phyloP scores from a whole-genome alignment of 192 early-diverging fungal species.

The Coemansia sp. region DNA sequence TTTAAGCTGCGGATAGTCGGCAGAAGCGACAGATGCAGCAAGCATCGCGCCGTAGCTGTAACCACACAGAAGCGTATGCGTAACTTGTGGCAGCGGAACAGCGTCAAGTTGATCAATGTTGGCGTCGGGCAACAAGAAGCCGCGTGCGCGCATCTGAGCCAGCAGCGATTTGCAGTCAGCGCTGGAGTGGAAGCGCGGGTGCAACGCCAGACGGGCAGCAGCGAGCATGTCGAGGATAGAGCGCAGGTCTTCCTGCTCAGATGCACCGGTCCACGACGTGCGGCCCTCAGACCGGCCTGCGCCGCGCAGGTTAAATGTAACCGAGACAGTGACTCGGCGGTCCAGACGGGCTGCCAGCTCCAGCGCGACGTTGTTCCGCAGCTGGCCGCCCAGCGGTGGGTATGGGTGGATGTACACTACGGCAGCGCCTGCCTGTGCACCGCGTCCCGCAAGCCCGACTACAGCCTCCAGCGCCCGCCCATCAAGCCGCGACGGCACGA shows the following conservation, averaged over 20 bases:
- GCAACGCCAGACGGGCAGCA: slow-evolving; percentile 25
- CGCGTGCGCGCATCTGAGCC: slow-evolving; percentile 42
- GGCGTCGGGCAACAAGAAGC: slow-evolving; percentile 15
- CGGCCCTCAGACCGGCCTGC: slow-evolving; percentile 50
- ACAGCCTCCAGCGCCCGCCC: slow-evolving; percentile 45
- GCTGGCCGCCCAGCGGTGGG: slow-evolving; percentile 48
- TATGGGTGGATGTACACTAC: slow-evolving; percentile 47
- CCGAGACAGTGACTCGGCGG: slow-evolving; percentile 22
- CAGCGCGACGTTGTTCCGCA: slow-evolving; percentile 46
- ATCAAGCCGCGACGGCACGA: slow-evolving; percentile 49
- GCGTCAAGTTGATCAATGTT: slow-evolving; percentile 13
- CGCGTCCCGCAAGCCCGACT: slow-evolving; percentile 12
- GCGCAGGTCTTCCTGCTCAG: slow-evolving; percentile 51
- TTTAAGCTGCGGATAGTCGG: slow-evolving; percentile 34
- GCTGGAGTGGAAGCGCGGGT: slow-evolving; percentile 25
- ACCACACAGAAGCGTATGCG: slow-evolving; percentile 37
- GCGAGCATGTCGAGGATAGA: slow-evolving; percentile 37
- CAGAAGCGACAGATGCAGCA: slow-evolving; percentile 23
- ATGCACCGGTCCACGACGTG: slow-evolving; percentile 49
- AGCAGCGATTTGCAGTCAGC: slow-evolving; percentile 22
- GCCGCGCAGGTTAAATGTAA: slow-evolving; percentile 51
- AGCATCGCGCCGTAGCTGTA: slow-evolving; percentile 54
- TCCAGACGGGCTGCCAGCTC: slow-evolving; percentile 26
- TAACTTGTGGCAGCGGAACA: slow-evolving; percentile 38
- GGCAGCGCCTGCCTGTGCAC: slow-evolving; percentile 8